Evolutionary conservation across 306 rosid genomes (phyloP), one percentile per base, ranked within the genome.

Genomic region (Quercus gilva): DNA sequence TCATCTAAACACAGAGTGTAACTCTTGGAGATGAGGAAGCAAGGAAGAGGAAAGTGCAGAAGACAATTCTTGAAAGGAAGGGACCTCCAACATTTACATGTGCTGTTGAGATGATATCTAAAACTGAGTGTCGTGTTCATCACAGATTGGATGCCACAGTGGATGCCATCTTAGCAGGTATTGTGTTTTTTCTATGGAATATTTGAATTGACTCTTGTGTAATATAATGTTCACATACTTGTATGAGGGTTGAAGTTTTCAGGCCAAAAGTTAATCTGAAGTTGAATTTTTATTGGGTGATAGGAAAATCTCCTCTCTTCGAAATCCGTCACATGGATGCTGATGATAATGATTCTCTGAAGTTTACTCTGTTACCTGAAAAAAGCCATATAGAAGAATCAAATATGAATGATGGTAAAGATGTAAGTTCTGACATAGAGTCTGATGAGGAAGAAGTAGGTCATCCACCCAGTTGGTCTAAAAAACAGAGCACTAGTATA

Each of bases 11-110:
- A 61, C 86, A 96, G 99, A 96, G 99, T 81, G 99, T 96, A 69
- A 96, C 98, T 6, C 99, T 96, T 12, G 99, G 99, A 51, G 98
- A 96, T 65, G 99, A 96, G 82, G 99, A 96, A 91, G 99, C 99
- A 63, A 89, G 88, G 83, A 91, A 83, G 84, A 88, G 99, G 85
- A 96, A 96, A 90, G 98, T 93, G 67, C 99, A 93, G 88, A 96
- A 96, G 91, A 93, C 99, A 87, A 93, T 96, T 87, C 98, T 96
- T 83, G 99, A 96, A 86, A 89, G 99, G 85, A 96, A 90, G 88
- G 98, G 98, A 29, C 89, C 98, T 58, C 86, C 99, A 70, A 93
- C 99, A 67, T 93, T 96, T 90, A 87, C 96, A n/a, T 96, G 98
- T 64, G 98, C 97, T 29, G 92, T 96, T 84, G 99, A 96, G 92